phyloP scores from a whole-genome alignment of 2,329 filamentous ascomycete genomes.

The Aspergillus awamori region DNA sequence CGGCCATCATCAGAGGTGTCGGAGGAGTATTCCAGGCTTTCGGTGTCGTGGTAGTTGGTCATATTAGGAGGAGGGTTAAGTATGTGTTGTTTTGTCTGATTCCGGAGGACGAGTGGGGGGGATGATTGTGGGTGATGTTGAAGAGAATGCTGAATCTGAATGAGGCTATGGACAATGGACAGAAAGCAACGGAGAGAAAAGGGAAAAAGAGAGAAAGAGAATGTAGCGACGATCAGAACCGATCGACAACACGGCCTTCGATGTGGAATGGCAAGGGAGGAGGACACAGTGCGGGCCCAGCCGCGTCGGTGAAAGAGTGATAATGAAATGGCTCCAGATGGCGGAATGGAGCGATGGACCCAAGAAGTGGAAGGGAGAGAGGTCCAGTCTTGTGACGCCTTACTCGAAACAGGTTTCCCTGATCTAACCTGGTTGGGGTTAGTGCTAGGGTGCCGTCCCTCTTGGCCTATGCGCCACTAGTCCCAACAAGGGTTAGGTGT shows the following conservation, averaged over 20 bases:
- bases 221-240: background rate
- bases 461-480: background rate
- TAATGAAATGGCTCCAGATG: background rate
- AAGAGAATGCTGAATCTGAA: background rate
- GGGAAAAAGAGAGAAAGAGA: background rate
- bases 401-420: background rate
- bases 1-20: conserved; percentile 33
- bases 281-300: background rate
- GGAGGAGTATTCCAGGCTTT: conserved; percentile 36
- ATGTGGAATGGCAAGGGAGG: background rate
- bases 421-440: background rate
- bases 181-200: background rate
- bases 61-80: background rate
- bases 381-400: background rate
- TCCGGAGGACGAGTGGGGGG: no score
- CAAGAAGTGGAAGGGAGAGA: background rate
- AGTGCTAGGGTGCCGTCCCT: background rate
- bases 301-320: background rate
- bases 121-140: background rate
- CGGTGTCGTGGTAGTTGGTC: conserved; percentile 22
- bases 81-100: background rate
- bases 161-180: background rate
- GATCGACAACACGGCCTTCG: background rate
- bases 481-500: background rate
- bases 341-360: background rate